Conservation (phyloP, 257 asterid genomes). For the Ilex asprella region DNA sequence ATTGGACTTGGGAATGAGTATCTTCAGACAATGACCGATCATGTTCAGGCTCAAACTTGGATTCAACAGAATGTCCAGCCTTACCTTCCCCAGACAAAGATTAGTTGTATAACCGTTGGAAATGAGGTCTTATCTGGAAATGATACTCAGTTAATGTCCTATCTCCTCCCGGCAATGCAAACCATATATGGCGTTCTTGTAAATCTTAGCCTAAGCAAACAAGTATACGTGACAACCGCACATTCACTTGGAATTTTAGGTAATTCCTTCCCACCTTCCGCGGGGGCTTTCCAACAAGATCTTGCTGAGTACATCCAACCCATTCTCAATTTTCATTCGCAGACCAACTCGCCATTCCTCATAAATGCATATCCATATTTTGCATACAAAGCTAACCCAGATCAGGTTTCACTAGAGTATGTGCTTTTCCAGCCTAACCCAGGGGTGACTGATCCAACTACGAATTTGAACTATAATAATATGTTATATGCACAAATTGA, state of each 20-base stretch:
- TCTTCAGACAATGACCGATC: constrained; percentile 55
- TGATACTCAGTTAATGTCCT: constrained; percentile 31
- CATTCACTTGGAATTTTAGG: constrained; percentile 45
- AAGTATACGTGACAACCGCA: constrained; percentile 64
- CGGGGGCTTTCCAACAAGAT: constrained; percentile 55
- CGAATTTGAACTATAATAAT: constrained; percentile 71
- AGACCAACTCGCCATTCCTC: constrained; percentile 57
- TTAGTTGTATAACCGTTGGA: constrained; percentile 71
- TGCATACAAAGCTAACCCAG: constrained; percentile 67
- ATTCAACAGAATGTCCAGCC: constrained; percentile 63
- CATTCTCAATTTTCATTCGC: constrained; percentile 51
- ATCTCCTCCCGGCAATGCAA: constrained; percentile 79
- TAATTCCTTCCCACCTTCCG: constrained; percentile 73
- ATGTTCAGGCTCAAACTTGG: constrained; percentile 67
- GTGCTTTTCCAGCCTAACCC: constrained; percentile 71
- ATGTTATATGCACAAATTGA: constrained; percentile 90
- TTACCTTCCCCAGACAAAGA: constrained; percentile 49
- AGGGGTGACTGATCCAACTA: constrained; percentile 49
- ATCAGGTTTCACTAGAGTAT: constrained; percentile 42
- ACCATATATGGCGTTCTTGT: constrained; percentile 35
- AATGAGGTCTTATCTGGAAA: constrained; percentile 67
- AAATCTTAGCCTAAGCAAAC: constrained; percentile 39
- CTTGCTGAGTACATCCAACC: constrained; percentile 33
- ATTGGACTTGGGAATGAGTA: constrained; percentile 69
- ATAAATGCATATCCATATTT: constrained; percentile 91